Evolutionary conservation across 306 rosid species (phyloP), one percentile per base, ranked within the genome.

Genomic region (peach (Prunus persica)): DNA sequence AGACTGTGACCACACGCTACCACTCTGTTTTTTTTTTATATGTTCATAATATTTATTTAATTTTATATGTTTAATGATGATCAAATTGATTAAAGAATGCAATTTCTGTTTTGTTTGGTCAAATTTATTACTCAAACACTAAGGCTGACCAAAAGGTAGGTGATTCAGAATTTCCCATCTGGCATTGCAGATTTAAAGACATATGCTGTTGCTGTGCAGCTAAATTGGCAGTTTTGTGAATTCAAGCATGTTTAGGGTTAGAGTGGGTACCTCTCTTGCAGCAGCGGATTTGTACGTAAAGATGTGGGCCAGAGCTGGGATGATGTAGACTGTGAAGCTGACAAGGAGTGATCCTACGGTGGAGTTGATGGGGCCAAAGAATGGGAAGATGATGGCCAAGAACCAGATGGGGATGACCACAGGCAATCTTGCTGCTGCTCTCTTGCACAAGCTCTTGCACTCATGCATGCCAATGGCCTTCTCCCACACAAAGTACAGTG

Each of bases 401-500:
- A 95, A 95, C 98, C 98, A 95, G 12, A 95, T 92, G 10, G 98
- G 98, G 16, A 95, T 82, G 22, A 95, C 98, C 64, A 95, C 98
- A 0, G 98, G 98, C 76, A 95, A 77, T 38, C 98, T 88, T 43
- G 93, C 97, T 28, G 97, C 91, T 3, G 98, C 97, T 14, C 98
- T 88, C 71, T 92, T 95, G 86, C 98, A 95, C 34, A 95, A 22
- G 88, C 98, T 95, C 84, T 88, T 95, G 80, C 98, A 95, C 30
- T 86, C 92, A 28, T 95, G 98, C 92, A 95, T 82, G 1, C 98
- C 97, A 19, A 92, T 82, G 19, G 91, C 89, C 70, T 95, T 95
- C 90, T 95, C 98, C 98, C 98, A 95, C 56, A 95, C 96, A 16
- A 95, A 87, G 80, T 95, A 95, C 3, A 92, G 51, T 6, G 98